Evolutionary conservation across 169 alveolate species (phyloP).

Genomic region (Plasmodium ovale): DNA sequence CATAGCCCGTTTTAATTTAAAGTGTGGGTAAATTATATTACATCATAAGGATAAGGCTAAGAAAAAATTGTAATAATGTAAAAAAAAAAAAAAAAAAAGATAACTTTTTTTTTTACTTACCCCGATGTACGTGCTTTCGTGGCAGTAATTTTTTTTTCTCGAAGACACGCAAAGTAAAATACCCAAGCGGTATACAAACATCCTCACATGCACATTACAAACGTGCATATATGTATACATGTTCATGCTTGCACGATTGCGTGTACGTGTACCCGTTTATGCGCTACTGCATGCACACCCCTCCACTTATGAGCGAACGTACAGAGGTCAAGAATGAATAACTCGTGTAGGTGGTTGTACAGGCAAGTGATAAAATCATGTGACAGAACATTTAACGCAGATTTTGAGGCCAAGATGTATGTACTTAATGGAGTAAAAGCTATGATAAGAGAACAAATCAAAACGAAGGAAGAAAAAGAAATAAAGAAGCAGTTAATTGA

Average conservation of each 20-base stretch:
- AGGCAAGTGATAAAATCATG: constrained; percentile 46
- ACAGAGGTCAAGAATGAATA: constrained; percentile 2
- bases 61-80: too few species aligned
- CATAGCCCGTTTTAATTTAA: too few species aligned
- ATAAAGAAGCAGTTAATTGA: constrained; percentile 65
- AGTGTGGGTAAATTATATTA: too few species aligned
- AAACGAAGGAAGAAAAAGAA: constrained; percentile 47
- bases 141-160: too few species aligned
- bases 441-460: constrained; percentile 62
- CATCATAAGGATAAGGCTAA: too few species aligned
- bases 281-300: not conserved
- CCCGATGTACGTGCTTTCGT: too few species aligned
- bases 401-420: constrained; percentile 43
- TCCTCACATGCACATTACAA: not conserved
- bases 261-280: not conserved
- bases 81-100: too few species aligned
- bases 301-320: not conserved
- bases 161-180: too few species aligned
- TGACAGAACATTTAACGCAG: constrained; percentile 52
- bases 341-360: constrained; percentile 34
- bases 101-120: too few species aligned
- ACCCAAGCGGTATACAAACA: not conserved
- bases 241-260: not conserved
- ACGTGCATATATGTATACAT: not conserved
- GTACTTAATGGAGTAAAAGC: constrained; percentile 55